Base-by-base conservation (phyloP, 352 stramenopile species). In the Globisporangium uncinulatum region DNA sequence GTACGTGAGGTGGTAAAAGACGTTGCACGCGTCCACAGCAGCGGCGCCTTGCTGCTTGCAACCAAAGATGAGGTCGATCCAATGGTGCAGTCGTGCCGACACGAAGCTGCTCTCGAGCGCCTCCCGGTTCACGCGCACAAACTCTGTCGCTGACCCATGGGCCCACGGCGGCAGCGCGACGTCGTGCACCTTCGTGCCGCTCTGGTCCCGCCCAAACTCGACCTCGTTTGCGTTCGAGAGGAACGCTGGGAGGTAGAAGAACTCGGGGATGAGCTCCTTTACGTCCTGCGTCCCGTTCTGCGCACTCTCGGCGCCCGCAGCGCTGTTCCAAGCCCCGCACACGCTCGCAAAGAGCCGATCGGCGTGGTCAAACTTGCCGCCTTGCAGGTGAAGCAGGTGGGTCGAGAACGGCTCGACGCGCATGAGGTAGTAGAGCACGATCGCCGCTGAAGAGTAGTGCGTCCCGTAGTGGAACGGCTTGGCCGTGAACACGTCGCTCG, bases 1-100 rank as follows among this genome's bases (percentile, higher is more conserved):
- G 65, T 99, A 99, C 15, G 94, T 98, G 24, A 99, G 71, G 49
- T 98, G 97, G 61, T 98, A 98, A 63, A 98, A 99, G 9, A 99
- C 87, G 70, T 99, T 99, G 61, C 97, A 84, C 1, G 90, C 89
- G 46, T 97, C 84, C 17, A 98, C 87, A 0, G 96, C 96, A 32
- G 91, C 85, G 11, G 75, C 52, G 3, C 97, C 97, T 65, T 98
- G 92, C 69, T 99, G 96, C 66, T 97, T 98, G 62, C 72, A 93
- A 6, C 97, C 97, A 73, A 99, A 99, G 43, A 99, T 98, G 49
- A 99, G 72, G 65, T 99, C 97, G 66, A 99, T 98, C 97, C 97
- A 99, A 62, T 98, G 80, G 55, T 98, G 94, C 45, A 99, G 67
- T 69, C 98, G 89, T 39, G 86, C 73, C n/a, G 94, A 98, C 44